These are phyloP conservation scores for Funneliformis geosporum DNA, from an alignment of 192 early-diverging fungal genomes.

Conservation along the genomic window DNA sequence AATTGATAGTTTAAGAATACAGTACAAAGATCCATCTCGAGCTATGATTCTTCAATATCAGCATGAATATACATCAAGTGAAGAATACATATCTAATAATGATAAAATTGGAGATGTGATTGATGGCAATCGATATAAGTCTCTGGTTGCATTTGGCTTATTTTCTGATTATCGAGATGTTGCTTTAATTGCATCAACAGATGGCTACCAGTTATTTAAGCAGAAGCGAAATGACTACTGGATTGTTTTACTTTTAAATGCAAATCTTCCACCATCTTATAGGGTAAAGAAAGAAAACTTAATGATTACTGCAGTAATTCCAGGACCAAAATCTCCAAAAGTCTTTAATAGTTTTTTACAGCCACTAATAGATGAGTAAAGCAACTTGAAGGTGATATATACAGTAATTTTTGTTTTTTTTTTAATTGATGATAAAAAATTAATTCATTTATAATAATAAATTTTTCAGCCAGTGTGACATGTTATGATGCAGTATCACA, in stretches of 20 bases:
- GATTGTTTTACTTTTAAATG: conserved; percentile 4
- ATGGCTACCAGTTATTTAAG: conserved; percentile 1
- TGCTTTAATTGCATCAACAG: background rate
- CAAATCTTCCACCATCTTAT: background rate
- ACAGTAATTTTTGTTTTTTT: background rate
- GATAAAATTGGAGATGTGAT: background rate
- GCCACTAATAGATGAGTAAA: background rate
- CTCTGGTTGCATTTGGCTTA: background rate
- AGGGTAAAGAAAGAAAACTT: background rate
- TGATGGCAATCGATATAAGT: background rate
- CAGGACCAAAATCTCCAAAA: background rate
- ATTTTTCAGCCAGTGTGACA: background rate
- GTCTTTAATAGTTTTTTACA: conserved; percentile 3
- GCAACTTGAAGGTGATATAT: too few relatives aligned
- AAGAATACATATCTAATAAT: background rate
- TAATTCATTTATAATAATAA: too few relatives aligned
- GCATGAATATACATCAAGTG: background rate
- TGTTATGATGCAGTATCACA: conserved; percentile 6
- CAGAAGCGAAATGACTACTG: conserved; percentile 7
- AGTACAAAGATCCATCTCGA: background rate
- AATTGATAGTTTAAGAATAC: conserved; percentile 2
- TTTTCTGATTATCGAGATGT: background rate
- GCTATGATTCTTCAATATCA: background rate
- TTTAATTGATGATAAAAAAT: too few relatives aligned
- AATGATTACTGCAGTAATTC: conserved; percentile 1